A percentile compares a stretch with the other conserved stretches of the same genome.
These are phyloP conservation scores for Pleurotus tuber-regium DNA, from an alignment of 768 basidiomycete species.

Conservation along the genomic window DNA sequence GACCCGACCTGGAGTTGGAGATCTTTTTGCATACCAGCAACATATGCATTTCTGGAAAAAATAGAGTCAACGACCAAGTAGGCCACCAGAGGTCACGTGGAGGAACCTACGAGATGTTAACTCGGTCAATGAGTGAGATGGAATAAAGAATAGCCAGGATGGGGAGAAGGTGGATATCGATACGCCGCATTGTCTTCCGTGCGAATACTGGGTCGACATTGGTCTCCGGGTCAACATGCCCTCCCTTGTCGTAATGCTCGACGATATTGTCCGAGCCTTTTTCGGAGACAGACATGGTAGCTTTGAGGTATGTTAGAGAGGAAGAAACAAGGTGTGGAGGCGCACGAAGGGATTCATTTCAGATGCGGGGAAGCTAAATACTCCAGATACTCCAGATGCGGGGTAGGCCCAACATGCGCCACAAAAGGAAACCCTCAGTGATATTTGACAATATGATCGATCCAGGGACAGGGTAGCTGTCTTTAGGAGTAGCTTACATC, in stretches of 20 bases:
- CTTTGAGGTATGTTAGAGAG: not conserved
- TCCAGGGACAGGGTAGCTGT: too few relatives aligned
- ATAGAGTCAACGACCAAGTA: too few relatives aligned
- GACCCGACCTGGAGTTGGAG: slow-evolving; percentile 24
- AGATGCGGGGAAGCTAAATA: slow-evolving; percentile 8
- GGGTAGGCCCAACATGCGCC: slow-evolving; percentile 3
- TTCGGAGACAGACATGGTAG: not conserved
- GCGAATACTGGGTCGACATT: slow-evolving; percentile 7
- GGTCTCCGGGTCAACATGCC: slow-evolving; percentile 7
- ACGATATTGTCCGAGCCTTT: not conserved
- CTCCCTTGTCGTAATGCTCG: not conserved
- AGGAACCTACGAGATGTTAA: slow-evolving; percentile 26
- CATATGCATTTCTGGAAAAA: slow-evolving; percentile 29
- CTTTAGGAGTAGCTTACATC: too few relatives aligned
- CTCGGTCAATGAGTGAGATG: slow-evolving; percentile 43
- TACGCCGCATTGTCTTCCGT: slow-evolving; percentile 23
- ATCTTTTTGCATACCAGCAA: slow-evolving; percentile 32
- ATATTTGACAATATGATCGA: not conserved
- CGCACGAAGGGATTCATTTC: not conserved
- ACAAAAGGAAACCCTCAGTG: not conserved
- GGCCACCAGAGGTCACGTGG: not conserved
- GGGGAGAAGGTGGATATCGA: slow-evolving; percentile 42
- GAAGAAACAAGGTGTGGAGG: not conserved
- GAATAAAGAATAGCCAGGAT: slow-evolving; percentile 40
- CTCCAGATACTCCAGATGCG: slow-evolving; percentile 10